Base-by-base conservation (phyloP, 1,139 yeast species). In the Williopsis jadinii region DNA sequence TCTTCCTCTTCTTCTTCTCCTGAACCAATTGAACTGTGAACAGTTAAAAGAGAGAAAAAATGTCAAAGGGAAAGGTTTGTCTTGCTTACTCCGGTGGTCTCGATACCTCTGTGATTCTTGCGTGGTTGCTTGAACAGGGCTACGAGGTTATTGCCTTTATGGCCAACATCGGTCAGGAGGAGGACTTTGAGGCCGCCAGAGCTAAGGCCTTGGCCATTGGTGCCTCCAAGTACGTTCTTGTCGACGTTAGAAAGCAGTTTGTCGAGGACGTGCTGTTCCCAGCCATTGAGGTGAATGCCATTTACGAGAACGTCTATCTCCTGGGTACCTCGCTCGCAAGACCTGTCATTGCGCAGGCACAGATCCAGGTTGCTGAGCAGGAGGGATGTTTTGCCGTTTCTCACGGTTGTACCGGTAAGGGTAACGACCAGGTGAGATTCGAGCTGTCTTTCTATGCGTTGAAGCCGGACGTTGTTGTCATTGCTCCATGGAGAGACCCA, bases 401-500 rank as follows among this genome's bases (percentile, higher is more conserved):
- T 40, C 98, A 92, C 67, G 98, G 98, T 50, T 92, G 98, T 72
- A 92, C 98, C 54, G 98, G 98, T 73, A 92, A 92, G 74, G 98
- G 98, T 71, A 92, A 92, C 65, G 98, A 92, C 68, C 98, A 92
- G 73, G 97, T 92, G 53, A 84, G 98, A 70, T 92, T 92, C 64
- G 98, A 92, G 71, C 75, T 92, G 54, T 84, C 95, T 10, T 92
- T 90, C 76, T 92, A 92, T 67, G 98, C 97, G 32, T 78, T 92
- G 66, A 88, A 92, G 73, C 98, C 98, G 38, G 97, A 90, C 62
- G 95, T 92, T 58, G 73, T 77, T 63, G 96, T 88, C 55, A 92
- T 92, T 70, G 96, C 98, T 39, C 98, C 98, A 64, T 92, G 98
- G 98, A 86, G 98, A 77, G 87, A 85, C 64, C 97, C 98, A 34